Evolutionary conservation across 2,329 filamentous ascomycete species (phyloP), one percentile per base, ranked within the genome.

Genomic region (Colletotrichum musicola): DNA sequence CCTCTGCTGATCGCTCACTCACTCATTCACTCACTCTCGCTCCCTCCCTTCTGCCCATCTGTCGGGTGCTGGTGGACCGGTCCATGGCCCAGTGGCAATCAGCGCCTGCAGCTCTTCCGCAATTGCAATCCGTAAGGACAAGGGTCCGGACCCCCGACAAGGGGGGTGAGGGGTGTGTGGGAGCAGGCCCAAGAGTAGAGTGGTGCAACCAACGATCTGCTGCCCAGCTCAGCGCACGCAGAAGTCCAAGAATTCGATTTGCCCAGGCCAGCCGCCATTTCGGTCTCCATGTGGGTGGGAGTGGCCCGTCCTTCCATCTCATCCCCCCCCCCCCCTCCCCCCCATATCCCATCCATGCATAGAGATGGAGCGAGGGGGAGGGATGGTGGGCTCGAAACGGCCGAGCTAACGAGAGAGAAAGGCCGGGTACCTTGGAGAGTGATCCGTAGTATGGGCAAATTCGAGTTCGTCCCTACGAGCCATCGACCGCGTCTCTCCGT

Each of bases 161-260:
- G 63, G 62, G 44, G 57, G 40, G 27, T 30, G 27, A 30, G 27
- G 27, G 27, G 27, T 30, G 27, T 30, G 53, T 18, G 54, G 49
- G 63, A 38, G 30, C 42, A 64, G 38, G 30, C 18, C 9, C 49
- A 30, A 30, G 27, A 30, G 27, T 30, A 59, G 55, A 25, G 54
- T 68, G 61, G 61, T 64, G 46, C 66, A 65, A 65, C 50, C 54
- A 65, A 38, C 62, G 35, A 70, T 63, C 64, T 67, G 40, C 25
- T 50, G 54, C 22, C 54, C 68, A 70, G 57, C 51, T 22, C 51
- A 62, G 60, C 53, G 51, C 46, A 58, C 46, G 67, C 57, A 69
- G 27, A 55, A 46, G 49, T 40, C 46, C 62, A 62, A 55, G 47
- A 51, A 49, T 42, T 50, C 49, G 56, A 53, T 62, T 54, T 51